phyloP scores from a whole-genome alignment of 192 early-diverging fungal genomes.

The Coemansia erecta region DNA sequence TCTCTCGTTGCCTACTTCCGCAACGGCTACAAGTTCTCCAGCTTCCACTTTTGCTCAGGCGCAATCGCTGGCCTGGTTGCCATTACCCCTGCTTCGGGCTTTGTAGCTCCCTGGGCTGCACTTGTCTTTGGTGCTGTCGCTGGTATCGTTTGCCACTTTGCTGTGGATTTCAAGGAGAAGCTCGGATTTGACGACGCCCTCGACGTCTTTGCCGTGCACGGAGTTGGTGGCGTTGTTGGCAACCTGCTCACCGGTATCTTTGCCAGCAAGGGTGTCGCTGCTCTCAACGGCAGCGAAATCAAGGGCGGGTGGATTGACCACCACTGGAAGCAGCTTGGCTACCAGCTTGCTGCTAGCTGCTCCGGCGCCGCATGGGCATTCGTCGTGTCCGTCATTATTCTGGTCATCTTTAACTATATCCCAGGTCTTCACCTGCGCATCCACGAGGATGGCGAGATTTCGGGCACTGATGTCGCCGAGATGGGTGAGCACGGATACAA shows the following conservation, averaged over 20 bases:
- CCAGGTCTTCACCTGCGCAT: conserved; percentile 76
- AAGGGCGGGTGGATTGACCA: conserved; percentile 78
- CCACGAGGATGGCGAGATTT: conserved; percentile 66
- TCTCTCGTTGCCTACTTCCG: conserved; percentile 73
- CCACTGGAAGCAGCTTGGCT: conserved; percentile 75
- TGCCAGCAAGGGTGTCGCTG: conserved; percentile 68
- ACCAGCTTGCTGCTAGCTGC: conserved; percentile 72
- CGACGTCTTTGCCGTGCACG: conserved; percentile 90
- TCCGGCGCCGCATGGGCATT: conserved; percentile 76
- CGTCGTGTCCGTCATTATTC: conserved; percentile 69
- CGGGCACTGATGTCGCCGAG: conserved; percentile 79
- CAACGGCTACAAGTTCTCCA: conserved; percentile 79
- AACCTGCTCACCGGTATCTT: conserved; percentile 85
- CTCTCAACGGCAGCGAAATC: conserved; percentile 62
- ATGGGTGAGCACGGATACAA: conserved; percentile 74
- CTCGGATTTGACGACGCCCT: conserved; percentile 90
- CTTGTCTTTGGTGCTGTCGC: conserved; percentile 78
- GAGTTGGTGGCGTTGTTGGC: conserved; percentile 79
- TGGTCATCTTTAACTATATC: conserved; percentile 68
- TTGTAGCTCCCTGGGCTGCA: conserved; percentile 77
- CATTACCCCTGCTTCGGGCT: conserved; percentile 91
- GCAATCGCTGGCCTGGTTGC: conserved; percentile 89
- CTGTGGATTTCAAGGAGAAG: conserved; percentile 76
- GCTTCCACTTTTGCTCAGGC: conserved; percentile 92
- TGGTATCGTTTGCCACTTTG: conserved; percentile 75